Conservation (phyloP, 225 moss, liverwort and hornwort species). For the Thuidium tamariscinum region DNA sequence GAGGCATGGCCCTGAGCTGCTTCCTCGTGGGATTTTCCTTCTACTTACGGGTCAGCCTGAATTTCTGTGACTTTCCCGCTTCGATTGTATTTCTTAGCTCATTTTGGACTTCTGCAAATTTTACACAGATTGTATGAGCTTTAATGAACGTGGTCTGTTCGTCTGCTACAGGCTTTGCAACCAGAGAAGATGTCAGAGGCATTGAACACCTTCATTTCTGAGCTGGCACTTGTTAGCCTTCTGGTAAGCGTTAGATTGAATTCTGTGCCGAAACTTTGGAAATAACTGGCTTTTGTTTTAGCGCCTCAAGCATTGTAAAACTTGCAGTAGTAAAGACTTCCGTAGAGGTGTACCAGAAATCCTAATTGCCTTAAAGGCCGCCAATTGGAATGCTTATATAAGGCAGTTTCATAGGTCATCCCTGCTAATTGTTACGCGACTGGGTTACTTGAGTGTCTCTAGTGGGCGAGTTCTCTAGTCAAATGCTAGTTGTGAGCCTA, state of each 20-base stretch:
- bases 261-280: background rate
- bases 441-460: background rate
- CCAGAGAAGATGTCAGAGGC: constrained; percentile 44
- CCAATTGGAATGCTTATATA: background rate
- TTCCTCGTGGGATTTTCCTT: constrained; percentile 77
- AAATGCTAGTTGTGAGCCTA: background rate
- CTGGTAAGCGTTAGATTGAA: constrained; percentile 30
- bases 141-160: background rate
- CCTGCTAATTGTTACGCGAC: background rate
- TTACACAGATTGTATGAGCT: background rate
- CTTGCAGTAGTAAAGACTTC: background rate
- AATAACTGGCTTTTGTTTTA: background rate
- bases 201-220: constrained; percentile 53
- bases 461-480: background rate
- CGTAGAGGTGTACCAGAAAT: background rate
- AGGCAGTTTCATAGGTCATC: background rate
- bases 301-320: background rate
- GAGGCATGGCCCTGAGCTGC: constrained; percentile 73
- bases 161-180: constrained; percentile 23
- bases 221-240: constrained; percentile 62
- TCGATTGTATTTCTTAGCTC: background rate
- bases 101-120: background rate
- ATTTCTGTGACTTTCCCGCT: background rate
- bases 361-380: background rate
- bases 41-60: constrained; percentile 58